Base-by-base conservation (phyloP, 2,329 filamentous ascomycete genomes). In the Sphaerulina musiva region DNA sequence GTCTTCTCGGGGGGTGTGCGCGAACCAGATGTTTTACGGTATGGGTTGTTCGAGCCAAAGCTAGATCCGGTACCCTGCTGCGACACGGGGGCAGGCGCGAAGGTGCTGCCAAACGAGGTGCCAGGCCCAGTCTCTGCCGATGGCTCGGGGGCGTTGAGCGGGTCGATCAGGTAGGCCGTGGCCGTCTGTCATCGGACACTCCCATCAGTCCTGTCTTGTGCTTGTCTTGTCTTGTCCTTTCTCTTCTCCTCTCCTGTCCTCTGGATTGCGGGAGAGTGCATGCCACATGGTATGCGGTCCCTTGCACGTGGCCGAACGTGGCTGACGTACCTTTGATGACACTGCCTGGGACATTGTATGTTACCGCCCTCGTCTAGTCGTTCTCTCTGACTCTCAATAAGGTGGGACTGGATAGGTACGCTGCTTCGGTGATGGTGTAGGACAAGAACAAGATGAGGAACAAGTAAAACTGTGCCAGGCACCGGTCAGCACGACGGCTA, bases 61-160 rank as follows among this genome's bases (percentile, higher is more conserved):
- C 62, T 68, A 34, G 69, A 69, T 20, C 71, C 70, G 51, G 40
- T 61, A 50, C 68, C 69, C 49, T 67, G 69, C 56, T 66, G 66
- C 48, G 51, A 29, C 17, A 36, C 36, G 8, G 48, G 55, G 2
- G 57, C 52, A 20, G 70, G 67, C 45, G 69, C 70, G 58, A 74
- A 75, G 7, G 74, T 76, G 46, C 73, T 73, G 53, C 72, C 70
- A 64, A 82, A 80, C 58, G 81, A 80, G 3, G 76, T 74, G 55
- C 80, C 80, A n/a, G 80, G 79, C 6, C 85, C 83, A 46, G 81
- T 85, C 66, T 86, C 82, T 58, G 85, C 79, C 56, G 76, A 81
- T 11, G 85, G 85, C 58, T 87, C 82, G 8, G 83, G 83, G 20
- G 78, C 84, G 62, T 76, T 82, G 58, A 89, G 74, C 59, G 86